Percentiles rank a stretch among this genome's conserved stretches.
These are phyloP conservation scores for Alliaria petiolata DNA, from an alignment of 345 rosid genomes.

Conservation along the genomic window DNA sequence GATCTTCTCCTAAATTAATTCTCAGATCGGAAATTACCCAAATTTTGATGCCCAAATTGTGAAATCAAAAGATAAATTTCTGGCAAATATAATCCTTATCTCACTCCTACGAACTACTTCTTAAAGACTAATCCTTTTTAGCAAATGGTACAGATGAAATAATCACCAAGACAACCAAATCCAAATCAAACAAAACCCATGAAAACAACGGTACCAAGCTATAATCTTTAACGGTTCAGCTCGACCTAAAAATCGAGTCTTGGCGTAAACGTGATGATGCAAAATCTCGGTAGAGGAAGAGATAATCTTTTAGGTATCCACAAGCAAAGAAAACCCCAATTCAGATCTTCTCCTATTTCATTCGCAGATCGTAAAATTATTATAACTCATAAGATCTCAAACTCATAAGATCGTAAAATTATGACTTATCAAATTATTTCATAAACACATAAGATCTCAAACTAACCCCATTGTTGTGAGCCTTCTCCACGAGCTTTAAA, in stretches of 20 bases:
- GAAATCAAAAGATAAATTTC: too few species aligned
- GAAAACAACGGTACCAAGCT: neutral
- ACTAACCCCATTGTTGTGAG: conserved; percentile 83
- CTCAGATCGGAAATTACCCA: too few species aligned
- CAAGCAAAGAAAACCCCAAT: neutral
- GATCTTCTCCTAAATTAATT: too few species aligned
- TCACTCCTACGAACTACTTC: neutral
- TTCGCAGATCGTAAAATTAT: neutral
- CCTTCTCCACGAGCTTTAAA: conserved; percentile 84
- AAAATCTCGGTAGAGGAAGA: neutral
- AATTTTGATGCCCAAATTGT: too few species aligned
- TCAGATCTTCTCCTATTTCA: neutral
- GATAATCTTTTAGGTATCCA: neutral
- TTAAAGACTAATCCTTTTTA: too few species aligned
- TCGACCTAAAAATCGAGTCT: too few species aligned
- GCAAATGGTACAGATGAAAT: neutral
- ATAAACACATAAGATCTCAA: neutral
- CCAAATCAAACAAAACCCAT: neutral
- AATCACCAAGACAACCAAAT: neutral
- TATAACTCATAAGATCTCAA: too few species aligned
- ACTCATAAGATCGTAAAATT: too few species aligned
- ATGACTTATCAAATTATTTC: too few species aligned
- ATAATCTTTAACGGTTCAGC: neutral
- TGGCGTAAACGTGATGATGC: neutral
- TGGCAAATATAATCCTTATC: too few species aligned